Conservation (phyloP, 148 eudicot species). For the Rhododendron molle region DNA sequence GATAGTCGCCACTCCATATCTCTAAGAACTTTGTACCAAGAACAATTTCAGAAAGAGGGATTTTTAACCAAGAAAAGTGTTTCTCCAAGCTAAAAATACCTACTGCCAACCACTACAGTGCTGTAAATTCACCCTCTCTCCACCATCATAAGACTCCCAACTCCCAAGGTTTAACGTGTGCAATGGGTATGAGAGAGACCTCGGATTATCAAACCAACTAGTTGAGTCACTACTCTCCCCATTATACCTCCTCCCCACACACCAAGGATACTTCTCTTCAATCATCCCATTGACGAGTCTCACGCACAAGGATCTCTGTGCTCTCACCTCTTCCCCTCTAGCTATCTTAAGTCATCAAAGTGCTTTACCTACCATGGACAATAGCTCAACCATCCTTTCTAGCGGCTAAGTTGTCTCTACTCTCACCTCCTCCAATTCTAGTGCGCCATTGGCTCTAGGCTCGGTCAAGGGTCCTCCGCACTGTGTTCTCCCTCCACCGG, state of each 20-base stretch:
- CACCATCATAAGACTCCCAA: neutral
- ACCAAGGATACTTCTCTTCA: too few relatives aligned
- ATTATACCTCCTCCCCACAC: neutral
- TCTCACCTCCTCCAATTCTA: too few relatives aligned
- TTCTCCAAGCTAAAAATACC: neutral
- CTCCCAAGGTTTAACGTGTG: neutral
- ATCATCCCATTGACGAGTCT: too few relatives aligned
- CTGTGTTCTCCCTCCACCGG: too few relatives aligned
- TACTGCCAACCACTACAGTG: neutral
- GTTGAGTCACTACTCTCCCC: neutral
- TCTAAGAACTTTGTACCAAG: neutral
- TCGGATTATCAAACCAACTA: neutral
- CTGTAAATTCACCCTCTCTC: neutral
- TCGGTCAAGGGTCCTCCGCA: too few relatives aligned
- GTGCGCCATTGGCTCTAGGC: too few relatives aligned
- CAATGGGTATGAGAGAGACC: neutral
- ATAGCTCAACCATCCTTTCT: too few relatives aligned
- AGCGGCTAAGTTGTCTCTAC: too few relatives aligned
- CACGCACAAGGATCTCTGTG: too few relatives aligned
- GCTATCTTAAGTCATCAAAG: too few relatives aligned
- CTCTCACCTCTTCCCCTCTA: too few relatives aligned
- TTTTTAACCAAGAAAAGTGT: neutral
- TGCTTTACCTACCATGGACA: too few relatives aligned
- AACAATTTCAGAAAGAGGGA: neutral
- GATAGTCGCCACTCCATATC: neutral